A percentile compares a stretch with the other conserved stretches of the same genome.
These are phyloP conservation scores for Ascocoryne sarcoides DNA, from an alignment of 2,329 filamentous ascomycete species.

Conservation along the genomic window DNA sequence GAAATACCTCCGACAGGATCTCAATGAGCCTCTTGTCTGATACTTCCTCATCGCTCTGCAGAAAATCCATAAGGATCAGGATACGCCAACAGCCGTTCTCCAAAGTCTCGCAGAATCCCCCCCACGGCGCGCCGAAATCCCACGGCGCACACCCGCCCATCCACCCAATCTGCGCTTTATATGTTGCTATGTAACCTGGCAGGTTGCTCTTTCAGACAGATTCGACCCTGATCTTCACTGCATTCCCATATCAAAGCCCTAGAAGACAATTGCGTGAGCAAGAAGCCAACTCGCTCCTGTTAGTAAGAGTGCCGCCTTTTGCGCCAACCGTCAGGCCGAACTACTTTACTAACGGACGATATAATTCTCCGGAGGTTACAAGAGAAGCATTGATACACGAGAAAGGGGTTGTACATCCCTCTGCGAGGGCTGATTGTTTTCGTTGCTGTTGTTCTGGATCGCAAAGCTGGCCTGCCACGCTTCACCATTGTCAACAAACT, in stretches of 20 bases:
- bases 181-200: slow-evolving; percentile 19
- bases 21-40: slow-evolving; percentile 9
- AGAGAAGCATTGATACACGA: background rate
- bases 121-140: too few species aligned
- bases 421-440: too few species aligned
- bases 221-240: slow-evolving; percentile 14
- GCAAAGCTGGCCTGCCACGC: too few species aligned
- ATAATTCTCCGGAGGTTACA: background rate
- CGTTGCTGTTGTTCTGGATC: too few species aligned
- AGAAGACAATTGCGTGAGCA: too few species aligned
- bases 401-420: background rate
- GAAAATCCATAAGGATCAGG: slow-evolving; percentile 1
- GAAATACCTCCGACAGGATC: slow-evolving; percentile 14
- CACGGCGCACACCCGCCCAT: background rate
- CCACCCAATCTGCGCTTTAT: background rate
- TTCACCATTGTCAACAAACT: too few species aligned
- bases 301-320: too few species aligned
- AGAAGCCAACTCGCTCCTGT: too few species aligned
- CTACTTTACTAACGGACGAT: too few species aligned
- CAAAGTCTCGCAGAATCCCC: too few species aligned
- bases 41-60: slow-evolving; percentile 5
- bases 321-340: too few species aligned
- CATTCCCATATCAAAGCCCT: too few species aligned
- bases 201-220: slow-evolving; percentile 12
- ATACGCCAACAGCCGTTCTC: background rate